Base-by-base conservation (phyloP, 257 asterid species). In the Scutellaria galericulata region DNA sequence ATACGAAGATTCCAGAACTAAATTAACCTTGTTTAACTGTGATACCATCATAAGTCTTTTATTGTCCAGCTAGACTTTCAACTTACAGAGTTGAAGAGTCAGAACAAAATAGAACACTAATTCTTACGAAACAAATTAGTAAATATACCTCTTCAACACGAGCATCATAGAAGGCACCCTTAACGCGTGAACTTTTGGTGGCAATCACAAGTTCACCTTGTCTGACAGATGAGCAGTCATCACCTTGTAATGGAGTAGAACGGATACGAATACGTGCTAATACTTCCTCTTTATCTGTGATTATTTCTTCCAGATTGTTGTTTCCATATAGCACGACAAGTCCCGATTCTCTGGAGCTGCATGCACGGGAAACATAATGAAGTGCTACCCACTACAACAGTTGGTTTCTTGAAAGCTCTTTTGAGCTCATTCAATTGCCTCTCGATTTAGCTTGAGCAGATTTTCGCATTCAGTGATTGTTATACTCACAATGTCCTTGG, bases 201-300 rank as follows among this genome's bases (percentile, higher is more conserved):
- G 87, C 87, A 63, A 83, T 85, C 72, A 83, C 83, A 53, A 12
- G 79, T 11, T 83, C 72, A 2, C 83, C 85, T 77, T 71, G 77
- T 58, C 65, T 69, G 47, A 88, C 59, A 53, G 73, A 77, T 12
- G 80, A 73, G 80, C 95, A 88, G 58, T 81, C 83, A 64, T 74
- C 84, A 62, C 83, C 84, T 70, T 84, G 82, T 65, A 88, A 78
- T 63, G 91, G 90, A 78, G 66, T 65, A 11, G 95, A 86, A 52
- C 95, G 87, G 56, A 84, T 73, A 31, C 89, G 89, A 31, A 88
- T 22, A 5, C 85, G 83, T 47, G 76, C 54, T 46, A 62, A 70
- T 71, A 83, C 84, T 41, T 82, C 91, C 42, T 84, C 82, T 77
- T 77, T 76, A 59, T 79, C 82, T 7, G 18, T 24, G 22, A 86